Conservation (phyloP, 2,329 filamentous ascomycete species). For the Chaetomiaceae sp. region DNA sequence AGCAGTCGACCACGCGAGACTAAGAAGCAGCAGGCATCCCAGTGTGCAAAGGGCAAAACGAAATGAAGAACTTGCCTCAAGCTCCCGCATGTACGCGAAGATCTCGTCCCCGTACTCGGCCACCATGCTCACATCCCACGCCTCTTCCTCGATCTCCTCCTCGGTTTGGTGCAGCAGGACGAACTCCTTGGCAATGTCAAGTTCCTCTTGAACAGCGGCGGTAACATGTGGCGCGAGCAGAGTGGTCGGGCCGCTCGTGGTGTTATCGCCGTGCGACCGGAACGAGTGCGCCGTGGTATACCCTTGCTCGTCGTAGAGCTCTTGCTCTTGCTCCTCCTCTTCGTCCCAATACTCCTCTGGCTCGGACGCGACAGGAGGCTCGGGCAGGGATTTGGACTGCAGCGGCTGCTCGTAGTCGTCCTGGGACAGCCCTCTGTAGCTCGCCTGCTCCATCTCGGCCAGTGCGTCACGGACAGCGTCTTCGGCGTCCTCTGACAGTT, state of each 20-base stretch:
- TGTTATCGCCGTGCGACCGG: conserved; percentile 64
- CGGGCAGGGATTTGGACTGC: conserved; percentile 16
- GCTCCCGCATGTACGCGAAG: conserved; percentile 81
- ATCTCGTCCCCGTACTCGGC: conserved; percentile 96
- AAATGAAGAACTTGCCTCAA: conserved; percentile 63
- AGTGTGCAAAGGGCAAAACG: background rate
- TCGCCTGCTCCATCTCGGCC: background rate
- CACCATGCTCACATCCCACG: conserved; percentile 95
- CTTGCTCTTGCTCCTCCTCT: conserved; percentile 56
- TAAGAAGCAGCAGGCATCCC: too few relatives aligned
- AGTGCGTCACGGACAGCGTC: conserved; percentile 3
- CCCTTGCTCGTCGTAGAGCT: conserved; percentile 58
- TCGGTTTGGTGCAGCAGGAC: conserved; percentile 61
- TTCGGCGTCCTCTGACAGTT: conserved; percentile 27
- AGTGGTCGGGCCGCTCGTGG: conserved; percentile 46
- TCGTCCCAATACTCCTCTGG: conserved; percentile 74
- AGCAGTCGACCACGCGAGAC: background rate
- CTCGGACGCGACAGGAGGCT: conserved; percentile 37
- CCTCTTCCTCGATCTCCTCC: conserved; percentile 82
- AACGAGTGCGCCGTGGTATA: conserved; percentile 73
- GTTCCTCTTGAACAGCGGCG: conserved; percentile 64
- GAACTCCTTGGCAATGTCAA: conserved; percentile 59
- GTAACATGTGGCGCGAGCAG: conserved; percentile 70
- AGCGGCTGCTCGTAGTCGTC: conserved; percentile 11
- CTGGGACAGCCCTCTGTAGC: conserved; percentile 7